phyloP scores from a whole-genome alignment of 768 basidiomycete genomes.

The Asterophora lycoperdoides region DNA sequence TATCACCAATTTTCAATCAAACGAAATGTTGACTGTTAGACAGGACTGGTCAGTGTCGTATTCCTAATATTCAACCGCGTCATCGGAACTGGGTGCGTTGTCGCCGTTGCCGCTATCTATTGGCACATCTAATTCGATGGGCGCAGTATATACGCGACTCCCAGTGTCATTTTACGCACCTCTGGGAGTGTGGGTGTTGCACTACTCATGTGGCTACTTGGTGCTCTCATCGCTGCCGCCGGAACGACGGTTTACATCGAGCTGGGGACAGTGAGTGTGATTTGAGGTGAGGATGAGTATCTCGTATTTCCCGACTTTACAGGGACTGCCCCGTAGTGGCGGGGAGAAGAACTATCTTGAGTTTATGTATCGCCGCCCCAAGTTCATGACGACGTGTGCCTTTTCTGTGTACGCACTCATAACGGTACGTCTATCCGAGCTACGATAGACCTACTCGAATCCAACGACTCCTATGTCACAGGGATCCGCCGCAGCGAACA shows the following conservation, averaged over 20 bases:
- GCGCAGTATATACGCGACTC: constrained; percentile 64
- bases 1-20: background rate
- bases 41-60: constrained; percentile 50
- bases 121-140: background rate
- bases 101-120: no score
- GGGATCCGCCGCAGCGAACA: constrained; percentile 54
- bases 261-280: constrained; percentile 66
- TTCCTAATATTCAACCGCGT: constrained; percentile 73
- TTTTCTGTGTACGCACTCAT: constrained; percentile 58
- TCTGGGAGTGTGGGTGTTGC: constrained; percentile 70
- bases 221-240: constrained; percentile 56
- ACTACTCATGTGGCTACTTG: constrained; percentile 67
- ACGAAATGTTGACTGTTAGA: background rate
- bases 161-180: constrained; percentile 59
- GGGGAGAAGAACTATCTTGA: constrained; percentile 78
- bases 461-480: constrained; percentile 40
- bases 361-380: constrained; percentile 60
- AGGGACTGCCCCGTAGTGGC: constrained; percentile 68
- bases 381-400: constrained; percentile 55
- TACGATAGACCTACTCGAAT: background rate
- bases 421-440: constrained; percentile 51
- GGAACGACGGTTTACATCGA: constrained; percentile 75
- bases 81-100: constrained; percentile 66
- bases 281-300: background rate
- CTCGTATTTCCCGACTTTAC: constrained; percentile 17